Percentiles rank a stretch among this genome's conserved stretches.
Evolutionary conservation across 352 stramenopile species (phyloP).

Genomic region (Pythium phragmitis): DNA sequence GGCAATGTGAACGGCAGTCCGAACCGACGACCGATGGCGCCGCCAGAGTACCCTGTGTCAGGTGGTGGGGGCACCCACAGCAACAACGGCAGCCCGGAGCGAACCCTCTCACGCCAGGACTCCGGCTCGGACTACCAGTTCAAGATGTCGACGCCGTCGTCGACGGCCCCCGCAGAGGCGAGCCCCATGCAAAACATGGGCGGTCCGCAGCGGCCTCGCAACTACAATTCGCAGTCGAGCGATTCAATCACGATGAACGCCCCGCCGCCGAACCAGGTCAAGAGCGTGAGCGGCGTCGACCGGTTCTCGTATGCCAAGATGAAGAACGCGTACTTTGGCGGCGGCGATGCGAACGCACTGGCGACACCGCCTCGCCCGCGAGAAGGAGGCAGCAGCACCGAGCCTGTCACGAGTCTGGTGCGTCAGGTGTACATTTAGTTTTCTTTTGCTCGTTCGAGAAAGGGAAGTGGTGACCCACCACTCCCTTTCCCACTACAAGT

Average conservation of each 20-base stretch:
- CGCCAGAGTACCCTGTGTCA: slow-evolving; percentile 21
- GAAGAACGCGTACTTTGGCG: slow-evolving; percentile 31
- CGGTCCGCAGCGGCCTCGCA: slow-evolving; percentile 4
- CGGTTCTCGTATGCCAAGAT: slow-evolving; percentile 33
- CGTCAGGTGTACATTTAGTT: slow-evolving; percentile 25
- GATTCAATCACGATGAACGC: slow-evolving; percentile 12
- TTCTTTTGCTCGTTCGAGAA: background rate
- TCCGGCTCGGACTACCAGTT: slow-evolving; percentile 25
- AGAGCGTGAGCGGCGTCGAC: slow-evolving; percentile 27
- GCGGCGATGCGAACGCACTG: slow-evolving; percentile 24
- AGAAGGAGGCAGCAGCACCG: slow-evolving; percentile 8
- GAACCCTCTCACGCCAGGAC: slow-evolving; percentile 7
- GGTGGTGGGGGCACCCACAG: slow-evolving; percentile 18
- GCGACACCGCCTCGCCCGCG: slow-evolving; percentile 19
- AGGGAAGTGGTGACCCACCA: too few relatives aligned
- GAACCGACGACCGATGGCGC: slow-evolving; percentile 15
- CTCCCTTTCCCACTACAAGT: background rate
- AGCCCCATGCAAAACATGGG: slow-evolving; percentile 11
- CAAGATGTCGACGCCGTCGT: slow-evolving; percentile 13
- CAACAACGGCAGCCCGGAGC: slow-evolving; percentile 48
- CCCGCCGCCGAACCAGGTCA: slow-evolving; percentile 15
- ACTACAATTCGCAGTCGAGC: slow-evolving; percentile 16
- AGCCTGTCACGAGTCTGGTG: slow-evolving; percentile 32
- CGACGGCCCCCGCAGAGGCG: slow-evolving; percentile 10
- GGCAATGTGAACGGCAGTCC: slow-evolving; percentile 18